A percentile compares a stretch with the other conserved stretches of the same genome.
phyloP scores from a whole-genome alignment of 2,329 filamentous ascomycete species.

The Talaromyces marneffei region DNA sequence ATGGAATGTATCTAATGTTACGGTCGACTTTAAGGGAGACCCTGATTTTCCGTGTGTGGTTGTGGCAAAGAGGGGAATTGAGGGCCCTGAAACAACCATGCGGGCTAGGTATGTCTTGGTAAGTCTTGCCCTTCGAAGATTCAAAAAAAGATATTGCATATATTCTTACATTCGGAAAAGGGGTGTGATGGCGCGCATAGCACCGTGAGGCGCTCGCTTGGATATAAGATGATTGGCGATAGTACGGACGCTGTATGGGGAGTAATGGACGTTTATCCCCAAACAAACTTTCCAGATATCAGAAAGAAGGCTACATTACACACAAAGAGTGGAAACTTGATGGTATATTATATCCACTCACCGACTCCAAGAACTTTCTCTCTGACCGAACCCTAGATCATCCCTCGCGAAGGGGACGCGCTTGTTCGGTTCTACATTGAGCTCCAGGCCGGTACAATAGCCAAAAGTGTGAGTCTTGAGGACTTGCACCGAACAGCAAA shows the following conservation, averaged over 20 bases:
- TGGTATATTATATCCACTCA: conserved; percentile 61
- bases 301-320: conserved; percentile 47
- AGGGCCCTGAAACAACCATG: conserved; percentile 30
- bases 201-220: conserved; percentile 56
- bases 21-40: conserved; percentile 26
- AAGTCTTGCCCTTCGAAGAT: conserved; percentile 21
- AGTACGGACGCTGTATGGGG: conserved; percentile 41
- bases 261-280: conserved; percentile 48
- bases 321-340: conserved; percentile 41
- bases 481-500: conserved; percentile 59
- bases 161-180: background rate
- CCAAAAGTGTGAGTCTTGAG: conserved; percentile 52
- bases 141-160: background rate
- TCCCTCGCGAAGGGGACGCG: conserved; percentile 51
- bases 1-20: conserved; percentile 35
- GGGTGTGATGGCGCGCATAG: conserved; percentile 62
- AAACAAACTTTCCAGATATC: conserved; percentile 48
- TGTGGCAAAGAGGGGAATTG: conserved; percentile 38
- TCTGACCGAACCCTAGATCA: conserved; percentile 30
- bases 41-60: conserved; percentile 43
- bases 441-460: conserved; percentile 47
- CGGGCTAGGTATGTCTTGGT: conserved; percentile 50
- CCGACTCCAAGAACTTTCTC: conserved; percentile 30
- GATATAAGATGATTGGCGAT: conserved; percentile 53
- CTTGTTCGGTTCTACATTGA: conserved; percentile 63